phyloP scores from a whole-genome alignment of 768 basidiomycete species.

The Lyophyllum shimeji region DNA sequence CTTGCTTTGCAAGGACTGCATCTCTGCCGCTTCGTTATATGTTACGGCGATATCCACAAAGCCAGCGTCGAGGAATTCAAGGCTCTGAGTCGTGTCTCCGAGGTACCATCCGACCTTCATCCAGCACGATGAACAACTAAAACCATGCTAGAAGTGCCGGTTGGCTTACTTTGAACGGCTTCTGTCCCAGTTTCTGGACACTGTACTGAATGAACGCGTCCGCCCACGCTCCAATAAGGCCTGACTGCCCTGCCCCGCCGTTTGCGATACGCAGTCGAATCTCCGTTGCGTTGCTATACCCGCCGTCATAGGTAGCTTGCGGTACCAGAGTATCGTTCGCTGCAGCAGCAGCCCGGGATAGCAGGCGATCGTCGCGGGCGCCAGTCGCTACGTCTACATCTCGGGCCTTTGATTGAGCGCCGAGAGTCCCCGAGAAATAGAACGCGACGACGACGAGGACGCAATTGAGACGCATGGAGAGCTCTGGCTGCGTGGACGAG shows the following conservation, averaged over 20 bases:
- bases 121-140: not conserved
- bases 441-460: too few species aligned
- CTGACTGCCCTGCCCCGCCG: slow-evolving; percentile 20
- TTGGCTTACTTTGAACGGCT: slow-evolving; percentile 11
- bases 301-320: slow-evolving; percentile 15
- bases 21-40: slow-evolving; percentile 53
- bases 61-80: slow-evolving; percentile 39
- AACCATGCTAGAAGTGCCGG: not conserved
- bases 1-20: slow-evolving; percentile 29
- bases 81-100: slow-evolving; percentile 54
- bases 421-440: too few species aligned
- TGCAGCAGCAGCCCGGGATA: too few species aligned
- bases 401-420: too few species aligned
- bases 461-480: too few species aligned
- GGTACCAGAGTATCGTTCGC: slow-evolving; percentile 1
- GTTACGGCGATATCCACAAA: slow-evolving; percentile 51
- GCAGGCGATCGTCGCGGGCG: too few species aligned
- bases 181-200: slow-evolving; percentile 1
- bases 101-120: slow-evolving; percentile 56
- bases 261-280: slow-evolving; percentile 17
- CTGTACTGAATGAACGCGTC: slow-evolving; percentile 18
- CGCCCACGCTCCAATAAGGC: slow-evolving; percentile 19
- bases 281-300: slow-evolving; percentile 9
- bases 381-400: too few species aligned
- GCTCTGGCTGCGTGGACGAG: too few species aligned